Evolutionary conservation across 139 green algal species (phyloP).

Genomic region (Gonium pectorale): DNA sequence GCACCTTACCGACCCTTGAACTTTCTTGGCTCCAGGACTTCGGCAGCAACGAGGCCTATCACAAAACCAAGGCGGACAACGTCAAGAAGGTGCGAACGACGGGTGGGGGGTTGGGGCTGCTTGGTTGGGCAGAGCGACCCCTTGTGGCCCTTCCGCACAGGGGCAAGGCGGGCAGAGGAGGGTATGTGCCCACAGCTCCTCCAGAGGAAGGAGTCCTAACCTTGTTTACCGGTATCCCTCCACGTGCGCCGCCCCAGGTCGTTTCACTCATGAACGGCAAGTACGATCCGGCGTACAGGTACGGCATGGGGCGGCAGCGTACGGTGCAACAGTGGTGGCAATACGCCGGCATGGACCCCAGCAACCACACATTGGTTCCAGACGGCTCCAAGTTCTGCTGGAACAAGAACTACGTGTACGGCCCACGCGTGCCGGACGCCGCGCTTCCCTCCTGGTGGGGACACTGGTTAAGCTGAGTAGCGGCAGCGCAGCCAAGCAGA

Average conservation of each 20-base stretch:
- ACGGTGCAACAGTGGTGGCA: conserved; percentile 8
- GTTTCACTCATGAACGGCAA: not conserved
- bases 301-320: not conserved
- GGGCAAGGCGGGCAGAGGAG: not conserved
- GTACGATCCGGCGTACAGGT: not conserved
- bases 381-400: not conserved
- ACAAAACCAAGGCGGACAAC: not conserved
- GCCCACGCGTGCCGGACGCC: too few species aligned
- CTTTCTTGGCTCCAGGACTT: not conserved
- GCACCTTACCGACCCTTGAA: not conserved
- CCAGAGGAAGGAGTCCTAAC: too few species aligned
- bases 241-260: not conserved
- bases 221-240: not conserved
- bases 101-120: not conserved
- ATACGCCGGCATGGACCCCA: conserved; percentile 9
- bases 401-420: not conserved
- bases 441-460: too few species aligned
- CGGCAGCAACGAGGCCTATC: not conserved
- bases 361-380: not conserved
- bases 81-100: not conserved
- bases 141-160: too few species aligned
- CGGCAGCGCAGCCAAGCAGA: too few species aligned
- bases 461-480: too few species aligned
- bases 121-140: too few species aligned
- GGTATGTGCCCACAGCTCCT: too few species aligned